Evolutionary conservation across 768 basidiomycete genomes (phyloP).

Genomic region (Hericium erinaceus): DNA sequence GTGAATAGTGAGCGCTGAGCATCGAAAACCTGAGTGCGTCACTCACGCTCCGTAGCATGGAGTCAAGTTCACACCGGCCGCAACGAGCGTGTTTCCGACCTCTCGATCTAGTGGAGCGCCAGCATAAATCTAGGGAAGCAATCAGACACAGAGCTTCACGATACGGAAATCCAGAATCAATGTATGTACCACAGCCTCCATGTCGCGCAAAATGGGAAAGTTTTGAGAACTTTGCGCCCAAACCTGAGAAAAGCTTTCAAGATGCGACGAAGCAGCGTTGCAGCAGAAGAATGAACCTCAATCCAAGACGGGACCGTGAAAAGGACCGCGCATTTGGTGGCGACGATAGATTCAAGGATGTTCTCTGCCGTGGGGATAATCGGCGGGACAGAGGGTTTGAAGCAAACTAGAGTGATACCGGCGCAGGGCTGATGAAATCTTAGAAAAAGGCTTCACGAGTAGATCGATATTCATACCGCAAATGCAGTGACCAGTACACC

Average conservation of each 20-base stretch:
- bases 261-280: neutral
- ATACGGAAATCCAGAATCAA: neutral
- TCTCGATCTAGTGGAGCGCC: slow-evolving; percentile 30
- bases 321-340: slow-evolving; percentile 5
- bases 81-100: slow-evolving; percentile 24
- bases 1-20: neutral
- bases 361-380: slow-evolving; percentile 17
- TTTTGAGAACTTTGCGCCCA: slow-evolving; percentile 13
- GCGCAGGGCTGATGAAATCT: slow-evolving; percentile 2
- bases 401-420: slow-evolving; percentile 13
- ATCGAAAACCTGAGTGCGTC: neutral
- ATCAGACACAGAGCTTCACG: neutral
- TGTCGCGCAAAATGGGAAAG: slow-evolving; percentile 3
- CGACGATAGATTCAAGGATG: slow-evolving; percentile 6
- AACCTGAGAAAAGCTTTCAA: slow-evolving; percentile 3
- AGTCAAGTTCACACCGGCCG: slow-evolving; percentile 23
- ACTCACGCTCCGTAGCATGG: slow-evolving; percentile 30
- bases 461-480: neutral
- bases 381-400: slow-evolving; percentile 16
- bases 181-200: slow-evolving; percentile 9
- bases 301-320: slow-evolving; percentile 20
- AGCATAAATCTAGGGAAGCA: slow-evolving; percentile 22
- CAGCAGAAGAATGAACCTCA: slow-evolving; percentile 13
- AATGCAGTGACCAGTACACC: slow-evolving; percentile 1
- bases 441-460: neutral